These are phyloP conservation scores for Diaporthe helianthi DNA, from an alignment of 2,329 filamentous ascomycete species.

Conservation along the genomic window DNA sequence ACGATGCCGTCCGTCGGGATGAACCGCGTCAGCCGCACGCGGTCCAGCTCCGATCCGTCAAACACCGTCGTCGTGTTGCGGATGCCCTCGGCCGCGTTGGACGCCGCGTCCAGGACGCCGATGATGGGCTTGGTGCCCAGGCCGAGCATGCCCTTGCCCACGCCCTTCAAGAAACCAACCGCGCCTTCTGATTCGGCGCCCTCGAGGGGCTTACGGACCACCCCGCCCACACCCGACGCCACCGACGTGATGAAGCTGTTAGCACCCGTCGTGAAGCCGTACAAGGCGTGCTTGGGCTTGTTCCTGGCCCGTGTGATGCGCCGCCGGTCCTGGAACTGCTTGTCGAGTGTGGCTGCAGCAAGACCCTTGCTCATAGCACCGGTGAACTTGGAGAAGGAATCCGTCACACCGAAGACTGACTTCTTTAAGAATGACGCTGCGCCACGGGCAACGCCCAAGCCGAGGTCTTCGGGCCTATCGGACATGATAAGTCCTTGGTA, in stretches of 20 bases:
- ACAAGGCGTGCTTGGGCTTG: constrained; percentile 94
- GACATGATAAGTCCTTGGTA: constrained; percentile 97
- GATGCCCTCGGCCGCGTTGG: constrained; percentile 95
- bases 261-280: constrained; percentile 92
- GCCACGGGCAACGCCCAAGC: constrained; percentile 93
- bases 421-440: constrained; percentile 98
- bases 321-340: constrained; percentile 96
- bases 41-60: constrained; percentile 91
- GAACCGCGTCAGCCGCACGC: constrained; percentile 91
- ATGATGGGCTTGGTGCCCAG: constrained; percentile 97
- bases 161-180: constrained; percentile 94
- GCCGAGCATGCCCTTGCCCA: constrained; percentile 92
- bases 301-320: constrained; percentile 94
- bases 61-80: constrained; percentile 99
- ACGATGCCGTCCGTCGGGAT: constrained; percentile 93
- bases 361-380: constrained; percentile 97
- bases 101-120: constrained; percentile 94
- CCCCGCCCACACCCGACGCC: constrained; percentile 89
- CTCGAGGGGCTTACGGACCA: constrained; percentile 92
- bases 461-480: constrained; percentile 92
- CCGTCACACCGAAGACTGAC: constrained; percentile 94
- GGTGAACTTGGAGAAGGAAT: constrained; percentile 97
- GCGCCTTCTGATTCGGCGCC: constrained; percentile 96
- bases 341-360: constrained; percentile 93
- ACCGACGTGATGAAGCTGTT: constrained; percentile 94